Evolutionary conservation across 2,329 filamentous ascomycete species (phyloP).

Genomic region (Neoascochyta sp.): DNA sequence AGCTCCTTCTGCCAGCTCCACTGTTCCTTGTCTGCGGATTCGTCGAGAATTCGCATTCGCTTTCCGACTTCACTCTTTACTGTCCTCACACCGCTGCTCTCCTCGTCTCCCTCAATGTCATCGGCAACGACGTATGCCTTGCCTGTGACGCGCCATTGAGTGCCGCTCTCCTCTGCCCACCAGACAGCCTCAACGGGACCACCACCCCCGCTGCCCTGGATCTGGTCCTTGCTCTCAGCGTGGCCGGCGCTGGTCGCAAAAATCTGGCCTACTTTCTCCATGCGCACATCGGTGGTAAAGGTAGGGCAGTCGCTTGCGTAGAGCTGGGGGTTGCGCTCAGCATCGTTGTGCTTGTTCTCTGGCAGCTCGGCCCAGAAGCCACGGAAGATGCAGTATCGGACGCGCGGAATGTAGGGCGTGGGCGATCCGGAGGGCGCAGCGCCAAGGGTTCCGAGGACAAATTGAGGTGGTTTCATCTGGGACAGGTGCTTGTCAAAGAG

Average conservation of each 20-base stretch:
- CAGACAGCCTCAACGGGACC: slow-evolving; percentile 77
- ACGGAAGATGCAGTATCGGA: slow-evolving; percentile 77
- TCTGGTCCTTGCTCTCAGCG: slow-evolving; percentile 43
- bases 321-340: slow-evolving; percentile 64
- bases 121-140: slow-evolving; percentile 69
- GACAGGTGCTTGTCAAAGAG: slow-evolving; percentile 49
- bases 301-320: slow-evolving; percentile 76
- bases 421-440: slow-evolving; percentile 41
- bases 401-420: slow-evolving; percentile 51
- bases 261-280: slow-evolving; percentile 77
- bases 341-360: slow-evolving; percentile 67
- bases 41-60: slow-evolving; percentile 59
- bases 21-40: slow-evolving; percentile 40
- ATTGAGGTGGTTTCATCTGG: slow-evolving; percentile 49
- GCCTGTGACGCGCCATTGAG: slow-evolving; percentile 84
- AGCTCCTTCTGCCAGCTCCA: slow-evolving; percentile 82
- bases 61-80: slow-evolving; percentile 58
- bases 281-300: slow-evolving; percentile 83
- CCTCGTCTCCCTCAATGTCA: slow-evolving; percentile 57
- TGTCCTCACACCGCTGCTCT: slow-evolving; percentile 53
- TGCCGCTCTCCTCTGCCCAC: slow-evolving; percentile 68
- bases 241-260: slow-evolving; percentile 51
- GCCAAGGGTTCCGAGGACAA: slow-evolving; percentile 51
- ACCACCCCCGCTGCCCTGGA: slow-evolving; percentile 57
- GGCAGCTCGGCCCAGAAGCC: slow-evolving; percentile 77